phyloP scores from a whole-genome alignment of 2,329 filamentous ascomycete species.

The Neoarthrinium moseri region DNA sequence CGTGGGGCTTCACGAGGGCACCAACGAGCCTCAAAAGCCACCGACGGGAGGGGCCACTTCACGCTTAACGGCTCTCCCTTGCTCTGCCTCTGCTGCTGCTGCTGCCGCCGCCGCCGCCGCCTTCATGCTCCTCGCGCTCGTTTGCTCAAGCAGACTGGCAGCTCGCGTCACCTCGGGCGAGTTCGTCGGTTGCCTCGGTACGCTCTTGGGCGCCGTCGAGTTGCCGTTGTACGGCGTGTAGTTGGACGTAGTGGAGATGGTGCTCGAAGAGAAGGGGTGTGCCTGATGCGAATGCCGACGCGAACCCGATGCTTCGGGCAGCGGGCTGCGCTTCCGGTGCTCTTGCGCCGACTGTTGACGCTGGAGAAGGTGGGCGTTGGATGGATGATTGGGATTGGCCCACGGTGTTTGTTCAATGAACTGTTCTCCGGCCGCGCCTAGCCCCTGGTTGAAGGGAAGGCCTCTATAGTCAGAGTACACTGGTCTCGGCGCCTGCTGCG shows the following conservation, averaged over 20 bases:
- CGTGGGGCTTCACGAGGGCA: neutral
- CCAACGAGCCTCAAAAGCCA: slow-evolving; percentile 16
- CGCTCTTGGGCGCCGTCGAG: slow-evolving; percentile 21
- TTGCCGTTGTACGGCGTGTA: slow-evolving; percentile 21
- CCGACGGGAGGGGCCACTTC: slow-evolving; percentile 29
- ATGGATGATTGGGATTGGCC: slow-evolving; percentile 84
- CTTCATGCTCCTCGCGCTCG: slow-evolving; percentile 25
- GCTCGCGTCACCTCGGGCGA: slow-evolving; percentile 45
- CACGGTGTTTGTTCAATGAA: slow-evolving; percentile 88
- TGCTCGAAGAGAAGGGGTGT: slow-evolving; percentile 31
- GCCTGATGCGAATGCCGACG: slow-evolving; percentile 37
- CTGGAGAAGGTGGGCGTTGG: slow-evolving; percentile 48
- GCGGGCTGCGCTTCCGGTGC: slow-evolving; percentile 14
- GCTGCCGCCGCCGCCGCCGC: slow-evolving; percentile 17
- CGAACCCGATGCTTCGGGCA: slow-evolving; percentile 32
- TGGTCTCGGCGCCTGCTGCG: slow-evolving; percentile 30
- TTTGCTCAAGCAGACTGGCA: slow-evolving; percentile 29
- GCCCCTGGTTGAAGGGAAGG: slow-evolving; percentile 43
- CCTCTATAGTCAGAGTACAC: slow-evolving; percentile 46
- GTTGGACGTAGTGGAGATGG: slow-evolving; percentile 20
- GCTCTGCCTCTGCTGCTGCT: slow-evolving; percentile 11
- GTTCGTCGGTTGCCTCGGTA: slow-evolving; percentile 29
- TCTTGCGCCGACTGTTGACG: slow-evolving; percentile 38
- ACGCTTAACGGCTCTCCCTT: slow-evolving; percentile 23
- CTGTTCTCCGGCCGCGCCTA: slow-evolving; percentile 74